Evolutionary conservation across 441 rosid genomes (phyloP).

Genomic region (Arabidopsis hybrid): DNA sequence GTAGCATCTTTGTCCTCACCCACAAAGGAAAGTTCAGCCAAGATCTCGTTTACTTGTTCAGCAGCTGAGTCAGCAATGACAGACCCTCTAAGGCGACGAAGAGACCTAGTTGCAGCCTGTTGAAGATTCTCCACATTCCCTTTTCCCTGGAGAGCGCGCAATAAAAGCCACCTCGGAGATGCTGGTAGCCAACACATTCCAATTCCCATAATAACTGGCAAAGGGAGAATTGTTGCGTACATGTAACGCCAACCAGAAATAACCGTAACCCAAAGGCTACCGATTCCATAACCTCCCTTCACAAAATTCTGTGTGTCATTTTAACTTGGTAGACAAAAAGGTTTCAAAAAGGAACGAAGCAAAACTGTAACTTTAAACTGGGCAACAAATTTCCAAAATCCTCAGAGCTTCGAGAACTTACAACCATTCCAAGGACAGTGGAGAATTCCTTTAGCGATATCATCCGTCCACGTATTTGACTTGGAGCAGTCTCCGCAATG

Average conservation of each 20-base stretch:
- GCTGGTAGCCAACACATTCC: conserved; percentile 97
- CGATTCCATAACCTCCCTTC: conserved; percentile 95
- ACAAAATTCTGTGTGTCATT: conserved; percentile 41
- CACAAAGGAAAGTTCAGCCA: conserved; percentile 68
- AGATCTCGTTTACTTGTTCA: conserved; percentile 78
- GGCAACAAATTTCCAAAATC: conserved; percentile 13
- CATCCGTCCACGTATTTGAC: conserved; percentile 86
- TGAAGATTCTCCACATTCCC: conserved; percentile 71
- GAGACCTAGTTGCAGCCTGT: conserved; percentile 65
- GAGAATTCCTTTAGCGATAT: conserved; percentile 95
- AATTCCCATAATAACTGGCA: conserved; percentile 86
- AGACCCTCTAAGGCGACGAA: conserved; percentile 80
- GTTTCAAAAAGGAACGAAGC: conserved; percentile 8
- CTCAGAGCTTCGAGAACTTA: conserved; percentile 59
- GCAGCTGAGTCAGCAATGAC: conserved; percentile 73
- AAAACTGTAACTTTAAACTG: conserved; percentile 9
- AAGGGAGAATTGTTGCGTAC: conserved; percentile 79
- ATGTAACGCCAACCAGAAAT: conserved; percentile 95
- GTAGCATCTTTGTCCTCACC: conserved; percentile 77
- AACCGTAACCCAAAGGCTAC: conserved; percentile 78
- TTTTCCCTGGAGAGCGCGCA: conserved; percentile 81
- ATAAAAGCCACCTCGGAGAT: conserved; percentile 96
- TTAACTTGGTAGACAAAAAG: background rate
- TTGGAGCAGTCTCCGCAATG: conserved; percentile 99
- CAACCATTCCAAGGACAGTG: conserved; percentile 98